Evolutionary conservation across 257 asterid species (phyloP).

Genomic region (Primulina huaijiensis): DNA sequence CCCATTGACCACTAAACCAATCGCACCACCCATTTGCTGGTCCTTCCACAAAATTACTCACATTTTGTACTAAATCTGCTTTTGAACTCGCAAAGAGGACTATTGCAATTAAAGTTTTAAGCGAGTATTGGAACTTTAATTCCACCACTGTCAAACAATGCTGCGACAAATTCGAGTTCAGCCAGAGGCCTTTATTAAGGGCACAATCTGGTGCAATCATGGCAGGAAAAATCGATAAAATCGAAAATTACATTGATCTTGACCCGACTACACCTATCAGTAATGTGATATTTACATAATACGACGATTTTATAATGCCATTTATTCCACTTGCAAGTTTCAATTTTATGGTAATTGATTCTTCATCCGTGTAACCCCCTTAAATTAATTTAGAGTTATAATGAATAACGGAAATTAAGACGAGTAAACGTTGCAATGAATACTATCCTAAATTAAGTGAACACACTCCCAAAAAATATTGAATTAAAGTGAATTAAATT

Average conservation of each 20-base stretch:
- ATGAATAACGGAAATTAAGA: too few species aligned
- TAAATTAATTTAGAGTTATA: too few species aligned
- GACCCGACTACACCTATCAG: not conserved
- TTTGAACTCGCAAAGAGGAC: slow-evolving; percentile 20
- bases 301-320: not conserved
- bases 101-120: not conserved
- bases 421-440: too few species aligned
- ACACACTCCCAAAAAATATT: not conserved
- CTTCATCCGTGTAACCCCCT: not conserved
- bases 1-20: slow-evolving; percentile 56
- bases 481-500: not conserved
- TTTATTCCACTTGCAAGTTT: not conserved
- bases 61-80: slow-evolving; percentile 18
- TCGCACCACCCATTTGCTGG: slow-evolving; percentile 40
- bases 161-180: too few species aligned
- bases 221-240: too few species aligned
- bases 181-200: too few species aligned
- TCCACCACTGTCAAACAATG: slow-evolving; percentile 19
- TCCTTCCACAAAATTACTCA: slow-evolving; percentile 10
- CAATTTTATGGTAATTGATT: not conserved
- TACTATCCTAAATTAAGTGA: too few species aligned
- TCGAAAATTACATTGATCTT: not conserved
- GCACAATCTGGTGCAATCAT: too few species aligned
- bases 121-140: not conserved
- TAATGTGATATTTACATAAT: not conserved